Percentiles rank a stretch among this genome's conserved stretches.
phyloP scores from a whole-genome alignment of 2,329 filamentous ascomycete species.

The Alternaria postmessia region DNA sequence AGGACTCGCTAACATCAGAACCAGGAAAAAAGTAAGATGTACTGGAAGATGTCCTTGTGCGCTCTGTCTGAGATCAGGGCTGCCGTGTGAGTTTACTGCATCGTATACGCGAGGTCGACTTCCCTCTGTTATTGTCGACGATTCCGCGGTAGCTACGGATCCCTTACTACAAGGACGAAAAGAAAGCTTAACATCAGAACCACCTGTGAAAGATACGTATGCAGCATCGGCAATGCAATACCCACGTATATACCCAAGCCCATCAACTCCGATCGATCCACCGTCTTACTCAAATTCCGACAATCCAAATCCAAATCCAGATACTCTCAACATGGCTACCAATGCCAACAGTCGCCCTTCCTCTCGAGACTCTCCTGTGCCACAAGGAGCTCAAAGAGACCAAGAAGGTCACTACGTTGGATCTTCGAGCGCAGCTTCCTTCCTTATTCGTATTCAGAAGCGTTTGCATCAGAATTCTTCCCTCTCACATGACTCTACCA shows the following conservation, averaged over 20 bases:
- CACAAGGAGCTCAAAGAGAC: slow-evolving; percentile 52
- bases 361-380: slow-evolving; percentile 57
- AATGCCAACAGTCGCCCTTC: slow-evolving; percentile 31
- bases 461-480: slow-evolving; percentile 54
- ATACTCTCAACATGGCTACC: slow-evolving; percentile 23
- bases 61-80: slow-evolving; percentile 41
- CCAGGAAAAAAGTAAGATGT: slow-evolving; percentile 50
- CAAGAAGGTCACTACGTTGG: slow-evolving; percentile 60
- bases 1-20: slow-evolving; percentile 17
- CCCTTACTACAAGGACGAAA: slow-evolving; percentile 26
- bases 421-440: slow-evolving; percentile 58
- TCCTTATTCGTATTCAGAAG: slow-evolving; percentile 61
- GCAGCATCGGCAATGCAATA: slow-evolving; percentile 30
- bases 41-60: slow-evolving; percentile 48
- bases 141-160: slow-evolving; percentile 35
- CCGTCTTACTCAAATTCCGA: slow-evolving; percentile 19
- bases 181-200: slow-evolving; percentile 19
- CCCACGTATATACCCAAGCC: slow-evolving; percentile 25
- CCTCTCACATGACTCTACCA: slow-evolving; percentile 53
- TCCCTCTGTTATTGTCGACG: slow-evolving; percentile 51
- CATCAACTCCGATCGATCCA: slow-evolving; percentile 22
- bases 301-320: slow-evolving; percentile 5
- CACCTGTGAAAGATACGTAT: slow-evolving; percentile 17
- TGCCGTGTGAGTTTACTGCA: slow-evolving; percentile 60
- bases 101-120: slow-evolving; percentile 59